A percentile compares a stretch with the other conserved stretches of the same genome.
Conservation (phyloP, 2,329 filamentous ascomycete species). For the Lecanosticta acicola region DNA sequence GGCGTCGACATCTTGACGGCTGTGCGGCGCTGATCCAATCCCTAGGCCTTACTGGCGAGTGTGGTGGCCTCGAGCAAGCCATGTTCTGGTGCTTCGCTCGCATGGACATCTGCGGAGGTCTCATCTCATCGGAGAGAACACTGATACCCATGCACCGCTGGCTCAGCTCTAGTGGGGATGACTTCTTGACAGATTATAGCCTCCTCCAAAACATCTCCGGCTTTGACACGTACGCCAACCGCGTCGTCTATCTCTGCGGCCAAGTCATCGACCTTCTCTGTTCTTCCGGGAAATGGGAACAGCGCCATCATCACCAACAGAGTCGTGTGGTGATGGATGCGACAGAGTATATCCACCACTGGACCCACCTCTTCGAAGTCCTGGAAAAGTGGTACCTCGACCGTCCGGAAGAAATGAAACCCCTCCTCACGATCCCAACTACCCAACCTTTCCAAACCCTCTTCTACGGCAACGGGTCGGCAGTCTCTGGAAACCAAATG, state of each 20-base stretch:
- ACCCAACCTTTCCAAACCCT: constrained; percentile 36
- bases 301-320: constrained; percentile 14
- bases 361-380: constrained; percentile 31
- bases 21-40: constrained; percentile 51
- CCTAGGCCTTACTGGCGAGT: constrained; percentile 48
- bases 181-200: constrained; percentile 34
- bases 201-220: constrained; percentile 30
- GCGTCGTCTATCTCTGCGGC: constrained; percentile 53
- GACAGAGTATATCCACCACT: constrained; percentile 28
- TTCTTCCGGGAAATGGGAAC: constrained; percentile 28
- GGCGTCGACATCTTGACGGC: constrained; percentile 53
- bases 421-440: constrained; percentile 31
- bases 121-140: constrained; percentile 50
- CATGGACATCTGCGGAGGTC: constrained; percentile 53
- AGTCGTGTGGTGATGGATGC: constrained; percentile 21
- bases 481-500: constrained; percentile 47
- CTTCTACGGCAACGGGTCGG: constrained; percentile 44
- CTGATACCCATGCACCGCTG: constrained; percentile 48
- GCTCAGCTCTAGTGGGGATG: constrained; percentile 35
- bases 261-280: constrained; percentile 37
- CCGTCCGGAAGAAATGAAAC: constrained; percentile 31
- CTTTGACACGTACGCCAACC: constrained; percentile 56
- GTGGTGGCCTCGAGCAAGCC: constrained; percentile 48
- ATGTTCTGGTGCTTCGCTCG: constrained; percentile 56
- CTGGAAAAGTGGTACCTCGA: constrained; percentile 32